Evolutionary conservation across 768 basidiomycete species (phyloP).

Genomic region (Leccinum olivaceopallidum): DNA sequence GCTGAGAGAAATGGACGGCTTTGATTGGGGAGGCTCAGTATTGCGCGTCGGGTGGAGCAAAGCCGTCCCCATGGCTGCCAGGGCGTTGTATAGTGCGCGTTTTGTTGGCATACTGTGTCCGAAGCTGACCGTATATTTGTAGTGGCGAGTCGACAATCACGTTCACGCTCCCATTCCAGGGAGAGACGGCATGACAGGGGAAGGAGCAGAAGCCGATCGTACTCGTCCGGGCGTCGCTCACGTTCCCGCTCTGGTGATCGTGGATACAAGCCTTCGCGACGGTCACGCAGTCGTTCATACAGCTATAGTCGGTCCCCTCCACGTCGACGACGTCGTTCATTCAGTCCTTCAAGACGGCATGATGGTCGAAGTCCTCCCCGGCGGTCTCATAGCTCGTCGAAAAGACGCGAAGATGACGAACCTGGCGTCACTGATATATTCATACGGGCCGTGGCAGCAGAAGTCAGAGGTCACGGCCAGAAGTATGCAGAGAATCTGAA

Average conservation of each 20-base stretch:
- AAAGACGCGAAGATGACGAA: slow-evolving; percentile 50
- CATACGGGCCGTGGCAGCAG: slow-evolving; percentile 82
- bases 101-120: background rate
- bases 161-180: slow-evolving; percentile 37
- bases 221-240: slow-evolving; percentile 28
- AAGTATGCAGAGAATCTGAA: slow-evolving; percentile 75
- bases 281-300: slow-evolving; percentile 29
- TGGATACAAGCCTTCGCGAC: slow-evolving; percentile 25
- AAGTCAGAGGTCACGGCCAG: slow-evolving; percentile 78
- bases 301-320: slow-evolving; percentile 39
- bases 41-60: slow-evolving; percentile 97
- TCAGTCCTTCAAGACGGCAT: slow-evolving; percentile 48
- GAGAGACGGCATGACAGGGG: slow-evolving; percentile 28
- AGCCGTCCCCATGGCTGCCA: slow-evolving; percentile 82
- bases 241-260: slow-evolving; percentile 35
- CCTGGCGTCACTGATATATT: slow-evolving; percentile 76
- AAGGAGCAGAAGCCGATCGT: slow-evolving; percentile 28
- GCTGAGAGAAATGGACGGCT: slow-evolving; percentile 86
- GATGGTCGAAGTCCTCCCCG: slow-evolving; percentile 50
- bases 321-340: slow-evolving; percentile 44
- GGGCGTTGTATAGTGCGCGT: slow-evolving; percentile 74
- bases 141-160: slow-evolving; percentile 30
- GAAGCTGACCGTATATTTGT: background rate
- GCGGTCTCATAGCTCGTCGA: slow-evolving; percentile 34
- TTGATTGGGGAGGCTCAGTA: slow-evolving; percentile 90